phyloP scores from a whole-genome alignment of 805 yeast genomes.

The Wickerhamiella kazuoi region DNA sequence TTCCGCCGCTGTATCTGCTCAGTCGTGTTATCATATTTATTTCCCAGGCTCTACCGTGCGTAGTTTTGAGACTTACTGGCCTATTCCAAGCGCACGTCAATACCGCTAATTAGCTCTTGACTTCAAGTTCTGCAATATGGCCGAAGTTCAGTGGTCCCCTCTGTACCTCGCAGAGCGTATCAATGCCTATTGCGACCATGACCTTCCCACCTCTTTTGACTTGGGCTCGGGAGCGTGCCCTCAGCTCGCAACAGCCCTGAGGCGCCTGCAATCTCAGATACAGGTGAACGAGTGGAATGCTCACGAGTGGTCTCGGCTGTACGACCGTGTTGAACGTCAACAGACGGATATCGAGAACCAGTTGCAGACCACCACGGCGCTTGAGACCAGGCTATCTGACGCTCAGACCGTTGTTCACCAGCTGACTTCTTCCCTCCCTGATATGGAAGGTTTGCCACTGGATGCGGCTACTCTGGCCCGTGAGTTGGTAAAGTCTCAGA shows the following conservation, averaged over 20 bases:
- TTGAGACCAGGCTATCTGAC: slow-evolving; percentile 19
- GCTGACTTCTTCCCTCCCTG: slow-evolving; percentile 17
- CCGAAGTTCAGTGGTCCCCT: background rate
- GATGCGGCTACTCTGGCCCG: slow-evolving; percentile 19
- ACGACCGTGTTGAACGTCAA: slow-evolving; percentile 20
- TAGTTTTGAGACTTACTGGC: no score
- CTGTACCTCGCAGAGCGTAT: slow-evolving; percentile 11
- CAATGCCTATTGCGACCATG: slow-evolving; percentile 11
- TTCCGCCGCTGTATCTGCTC: no score
- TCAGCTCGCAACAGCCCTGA: slow-evolving; percentile 11
- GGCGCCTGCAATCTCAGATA: slow-evolving; percentile 12
- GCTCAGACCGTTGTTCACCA: slow-evolving; percentile 21
- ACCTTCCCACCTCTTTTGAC: slow-evolving; percentile 8
- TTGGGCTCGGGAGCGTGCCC: slow-evolving; percentile 10
- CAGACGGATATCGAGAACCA: slow-evolving; percentile 22
- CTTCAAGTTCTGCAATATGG: no score
- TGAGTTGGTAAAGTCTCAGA: slow-evolving; percentile 25
- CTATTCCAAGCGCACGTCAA: no score
- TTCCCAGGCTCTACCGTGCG: no score
- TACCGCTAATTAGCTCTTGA: no score
- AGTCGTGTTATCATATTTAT: no score
- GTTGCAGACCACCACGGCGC: slow-evolving; percentile 18
- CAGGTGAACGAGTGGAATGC: slow-evolving; percentile 13
- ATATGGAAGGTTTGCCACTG: slow-evolving; percentile 9
- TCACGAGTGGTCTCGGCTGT: slow-evolving; percentile 17